These are phyloP conservation scores for Erucastrum elatum DNA, from an alignment of 345 rosid species.

Conservation along the genomic window DNA sequence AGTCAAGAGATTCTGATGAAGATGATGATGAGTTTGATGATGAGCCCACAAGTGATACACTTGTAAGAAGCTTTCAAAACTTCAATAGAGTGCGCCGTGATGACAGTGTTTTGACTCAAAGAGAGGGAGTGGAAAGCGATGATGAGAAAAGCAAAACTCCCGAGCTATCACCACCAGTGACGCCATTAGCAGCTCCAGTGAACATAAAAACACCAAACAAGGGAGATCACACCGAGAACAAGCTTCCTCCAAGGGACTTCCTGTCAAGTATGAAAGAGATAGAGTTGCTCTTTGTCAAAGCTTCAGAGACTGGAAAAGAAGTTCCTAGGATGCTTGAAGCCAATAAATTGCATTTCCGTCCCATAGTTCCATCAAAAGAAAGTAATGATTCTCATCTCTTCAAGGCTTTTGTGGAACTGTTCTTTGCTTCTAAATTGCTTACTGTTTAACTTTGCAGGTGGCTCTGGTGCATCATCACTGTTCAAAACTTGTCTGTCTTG, in stretches of 20 bases:
- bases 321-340: constrained; percentile 99
- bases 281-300: constrained; percentile 73
- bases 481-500: constrained; percentile 84
- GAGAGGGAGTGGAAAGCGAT: constrained; percentile 55
- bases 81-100: constrained; percentile 51
- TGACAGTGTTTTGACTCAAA: constrained; percentile 40
- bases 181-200: constrained; percentile 42
- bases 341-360: constrained; percentile 84
- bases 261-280: constrained; percentile 79
- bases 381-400: constrained; percentile 35
- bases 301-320: constrained; percentile 91
- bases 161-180: constrained; percentile 62
- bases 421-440: too few relatives aligned
- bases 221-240: constrained; percentile 53
- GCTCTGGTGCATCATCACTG: constrained; percentile 48
- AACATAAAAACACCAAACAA: constrained; percentile 53
- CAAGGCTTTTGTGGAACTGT: too few relatives aligned
- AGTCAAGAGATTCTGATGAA: constrained; percentile 64
- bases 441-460: constrained; percentile 6
- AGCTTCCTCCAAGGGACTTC: constrained; percentile 72
- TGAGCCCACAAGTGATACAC: constrained; percentile 60
- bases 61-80: constrained; percentile 77
- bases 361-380: constrained; percentile 57
- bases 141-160: constrained; percentile 66
- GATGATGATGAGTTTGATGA: constrained; percentile 80